Evolutionary conservation across 2,329 filamentous ascomycete species (phyloP).

Genomic region (Colletotrichum tofieldiae): DNA sequence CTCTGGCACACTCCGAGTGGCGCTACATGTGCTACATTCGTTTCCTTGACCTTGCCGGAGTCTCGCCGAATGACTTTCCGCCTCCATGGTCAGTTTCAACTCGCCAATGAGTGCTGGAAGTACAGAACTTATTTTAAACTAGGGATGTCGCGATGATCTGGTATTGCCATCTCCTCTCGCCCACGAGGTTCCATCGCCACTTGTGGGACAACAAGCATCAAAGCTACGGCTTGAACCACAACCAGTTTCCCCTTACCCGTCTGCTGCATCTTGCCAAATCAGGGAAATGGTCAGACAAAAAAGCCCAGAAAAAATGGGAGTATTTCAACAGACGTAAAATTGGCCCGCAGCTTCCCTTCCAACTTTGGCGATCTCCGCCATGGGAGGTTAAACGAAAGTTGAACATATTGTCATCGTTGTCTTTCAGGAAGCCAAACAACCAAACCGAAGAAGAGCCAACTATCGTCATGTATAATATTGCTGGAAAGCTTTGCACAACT

Average conservation of each 20-base stretch:
- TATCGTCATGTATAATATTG: neutral
- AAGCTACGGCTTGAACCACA: constrained; percentile 42
- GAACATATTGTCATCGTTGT: constrained; percentile 1
- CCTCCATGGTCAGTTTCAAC: constrained; percentile 36
- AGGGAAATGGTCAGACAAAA: constrained; percentile 36
- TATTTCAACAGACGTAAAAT: constrained; percentile 13
- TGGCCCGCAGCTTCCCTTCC: constrained; percentile 35
- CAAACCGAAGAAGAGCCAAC: neutral
- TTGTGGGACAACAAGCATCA: constrained; percentile 36
- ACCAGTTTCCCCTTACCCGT: constrained; percentile 38
- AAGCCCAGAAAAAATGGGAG: constrained; percentile 37
- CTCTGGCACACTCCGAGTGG: constrained; percentile 44
- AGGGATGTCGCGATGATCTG: constrained; percentile 45
- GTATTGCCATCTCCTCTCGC: constrained; percentile 45
- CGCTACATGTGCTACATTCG: constrained; percentile 44
- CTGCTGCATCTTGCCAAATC: constrained; percentile 25
- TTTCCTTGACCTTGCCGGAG: constrained; percentile 36
- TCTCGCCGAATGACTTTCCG: constrained; percentile 40
- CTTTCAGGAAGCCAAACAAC: neutral
- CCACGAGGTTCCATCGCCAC: constrained; percentile 40
- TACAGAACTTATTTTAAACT: neutral
- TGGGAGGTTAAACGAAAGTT: constrained; percentile 21
- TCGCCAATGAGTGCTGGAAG: fast-evolving
- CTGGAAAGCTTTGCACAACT: neutral
- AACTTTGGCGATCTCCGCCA: constrained; percentile 37